Base-by-base conservation (phyloP, 1,284 basidiomycete species). In the Sanghuangporus sanghuang region DNA sequence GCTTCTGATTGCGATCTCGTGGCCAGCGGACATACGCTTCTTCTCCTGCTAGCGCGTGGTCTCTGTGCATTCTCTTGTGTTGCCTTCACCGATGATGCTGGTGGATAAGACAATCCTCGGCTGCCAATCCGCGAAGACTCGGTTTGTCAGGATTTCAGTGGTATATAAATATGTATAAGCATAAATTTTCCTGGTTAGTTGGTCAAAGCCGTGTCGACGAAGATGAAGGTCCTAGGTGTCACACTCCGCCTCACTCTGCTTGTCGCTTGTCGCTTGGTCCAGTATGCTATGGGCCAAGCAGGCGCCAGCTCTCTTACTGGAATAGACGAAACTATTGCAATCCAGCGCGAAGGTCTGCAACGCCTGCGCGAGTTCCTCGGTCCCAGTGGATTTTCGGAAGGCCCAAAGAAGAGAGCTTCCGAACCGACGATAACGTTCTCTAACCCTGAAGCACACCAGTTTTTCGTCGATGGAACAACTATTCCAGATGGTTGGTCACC, bases 261-360 rank as follows among this genome's bases (percentile, higher is more conserved):
- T 7, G 8, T 18, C 8, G 9, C 44, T n/a, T 46, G 44, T 46
- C 2, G 27, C 27, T 18, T 46, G 3, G 44, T n/a, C 16, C 44
- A n/a, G 44, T 18, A 46, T 46, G 44, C 21, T 46, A n/a, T 18
- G 21, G 44, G 44, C 44, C 44, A 46, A 49, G 40, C 63, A 14
- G 63, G 63, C 35, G 63, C 56, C 40, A 64, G 63, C 42, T 32
- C 46, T 32, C 49, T 64, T 27, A 49, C 59, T 21, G 59, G 78
- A 39, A 75, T 83, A 71, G 77, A 80, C 50, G 76, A 79, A 40
- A 73, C 78, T 3, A 75, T 78, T 69, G 73, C 74, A 18, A 79
- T 83, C 38, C 82, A 84, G 69, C 76, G 75, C 60, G 81, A 83
- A 67, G 80, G 82, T 65, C 67, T 81, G 9, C 73, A 76, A 56